Evolutionary conservation across 345 rosid genomes (phyloP), one percentile per base, ranked within the genome.

Genomic region (Leavenworthia alabamica): DNA sequence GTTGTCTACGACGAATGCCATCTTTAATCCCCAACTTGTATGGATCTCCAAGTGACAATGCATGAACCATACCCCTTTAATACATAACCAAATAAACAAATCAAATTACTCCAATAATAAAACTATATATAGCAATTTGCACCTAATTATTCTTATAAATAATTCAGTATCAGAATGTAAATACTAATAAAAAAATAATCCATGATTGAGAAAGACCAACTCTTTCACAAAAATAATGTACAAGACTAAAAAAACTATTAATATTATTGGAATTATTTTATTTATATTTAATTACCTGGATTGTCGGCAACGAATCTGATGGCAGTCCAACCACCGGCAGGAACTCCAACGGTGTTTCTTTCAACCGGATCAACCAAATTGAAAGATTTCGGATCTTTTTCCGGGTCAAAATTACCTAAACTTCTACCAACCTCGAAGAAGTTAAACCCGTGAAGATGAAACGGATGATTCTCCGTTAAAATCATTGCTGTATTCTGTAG

Each of bases 21-120:
- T 92, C 80, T 92, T 89, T 1, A 89, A 80, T 22, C 98, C 98
- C 98, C 98, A 92, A 7, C 88, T 82, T 16, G 97, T 89, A 73
- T 92, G 98, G 40, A 92, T 79, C 60, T 89, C 98, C 64, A 92
- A 77, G 77, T 89, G 98, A 60, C 96, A 92, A 76, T 92, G 97
- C 93, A 89, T 72, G 71, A 92, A 92, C 95, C 97, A 89, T 15
- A 88, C 88, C 31, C 93, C 93, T 85, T 56, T 51, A n/a, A 59
- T 27, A 11, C 45, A 8, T 26, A 37, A 45, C 65, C 9, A 10
- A 29, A 31, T 17, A 51, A 9, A 4, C 39, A 31, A 31, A 37
- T 60, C 31, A 31, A n/a, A 15, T 51, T 29, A 14, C 11, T 4
- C 23, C 40, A 40, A 36, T 11, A 62, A 2, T 2, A 8, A 49